Percentiles rank a stretch among this genome's conserved stretches.
Evolutionary conservation across 192 early-diverging fungal species (phyloP).

Genomic region (Backusella tarrabulga): DNA sequence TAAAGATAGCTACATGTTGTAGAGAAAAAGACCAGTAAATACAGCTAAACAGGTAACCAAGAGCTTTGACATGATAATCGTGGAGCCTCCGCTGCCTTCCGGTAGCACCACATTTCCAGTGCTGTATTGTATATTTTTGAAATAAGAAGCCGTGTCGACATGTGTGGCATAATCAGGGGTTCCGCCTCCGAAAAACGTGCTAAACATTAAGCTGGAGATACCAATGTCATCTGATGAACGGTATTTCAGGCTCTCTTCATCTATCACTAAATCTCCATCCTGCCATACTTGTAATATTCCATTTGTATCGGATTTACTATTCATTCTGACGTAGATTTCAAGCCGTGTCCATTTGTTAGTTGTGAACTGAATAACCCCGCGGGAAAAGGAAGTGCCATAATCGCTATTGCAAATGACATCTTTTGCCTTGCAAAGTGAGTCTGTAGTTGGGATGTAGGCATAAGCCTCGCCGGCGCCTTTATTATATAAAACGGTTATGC

Average conservation of each 20-base stretch:
- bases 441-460: conserved; percentile 43
- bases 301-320: conserved; percentile 22
- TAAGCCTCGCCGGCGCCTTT: conserved; percentile 38
- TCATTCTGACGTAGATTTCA: conserved; percentile 41
- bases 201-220: conserved; percentile 46
- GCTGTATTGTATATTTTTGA: conserved; percentile 44
- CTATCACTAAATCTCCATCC: conserved; percentile 37
- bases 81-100: not conserved
- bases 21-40: not conserved
- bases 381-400: conserved; percentile 50
- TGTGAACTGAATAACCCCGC: conserved; percentile 44
- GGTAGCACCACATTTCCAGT: conserved; percentile 25
- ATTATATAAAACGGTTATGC: not conserved
- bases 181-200: conserved; percentile 53
- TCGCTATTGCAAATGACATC: conserved; percentile 41
- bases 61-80: not conserved
- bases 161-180: conserved; percentile 37
- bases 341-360: conserved; percentile 38
- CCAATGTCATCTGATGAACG: conserved; percentile 41
- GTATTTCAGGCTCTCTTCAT: conserved; percentile 38
- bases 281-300: conserved; percentile 44
- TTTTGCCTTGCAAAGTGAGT: conserved; percentile 33
- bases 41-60: not conserved
- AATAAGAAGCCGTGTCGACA: conserved; percentile 37
- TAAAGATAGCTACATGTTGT: not conserved